A percentile compares a stretch with the other conserved stretches of the same genome.
Conservation (phyloP, 352 stramenopile species). For the Thalassiosira mediterranea region DNA sequence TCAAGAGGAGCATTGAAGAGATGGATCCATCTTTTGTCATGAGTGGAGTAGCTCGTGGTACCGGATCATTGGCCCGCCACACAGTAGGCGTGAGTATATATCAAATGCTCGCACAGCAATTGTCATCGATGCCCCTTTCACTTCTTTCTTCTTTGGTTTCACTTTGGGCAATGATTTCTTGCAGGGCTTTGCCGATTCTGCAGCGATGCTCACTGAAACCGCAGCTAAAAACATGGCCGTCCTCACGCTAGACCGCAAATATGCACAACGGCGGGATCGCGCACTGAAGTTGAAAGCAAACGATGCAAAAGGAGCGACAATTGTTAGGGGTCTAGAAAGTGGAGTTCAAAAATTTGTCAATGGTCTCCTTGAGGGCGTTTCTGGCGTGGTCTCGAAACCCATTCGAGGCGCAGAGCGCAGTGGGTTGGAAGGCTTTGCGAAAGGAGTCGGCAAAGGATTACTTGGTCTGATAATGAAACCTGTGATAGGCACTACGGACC, state of each 20-base stretch:
- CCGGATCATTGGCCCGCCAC: conserved; percentile 80
- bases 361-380: conserved; percentile 83
- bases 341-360: conserved; percentile 76
- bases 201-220: conserved; percentile 82
- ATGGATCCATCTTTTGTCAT: conserved; percentile 82
- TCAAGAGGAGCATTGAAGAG: conserved; percentile 82
- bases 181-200: conserved; percentile 81
- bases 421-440: conserved; percentile 85
- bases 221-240: conserved; percentile 85
- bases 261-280: conserved; percentile 81
- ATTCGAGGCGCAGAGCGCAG: conserved; percentile 82
- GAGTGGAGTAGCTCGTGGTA: conserved; percentile 83
- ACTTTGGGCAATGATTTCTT: neutral
- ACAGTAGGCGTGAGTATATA: conserved; percentile 73
- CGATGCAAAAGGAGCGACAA: conserved; percentile 49
- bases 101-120: too few species aligned
- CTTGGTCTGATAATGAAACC: conserved; percentile 87
- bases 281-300: conserved; percentile 60
- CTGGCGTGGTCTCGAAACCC: conserved; percentile 81
- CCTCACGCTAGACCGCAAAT: conserved; percentile 84
- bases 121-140: neutral
- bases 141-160: conserved; percentile 4
- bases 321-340: conserved; percentile 75
- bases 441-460: conserved; percentile 85
- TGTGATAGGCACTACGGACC: conserved; percentile 86